Conservation (phyloP, 371 early-diverging fungal species). For the Circinella minor region DNA sequence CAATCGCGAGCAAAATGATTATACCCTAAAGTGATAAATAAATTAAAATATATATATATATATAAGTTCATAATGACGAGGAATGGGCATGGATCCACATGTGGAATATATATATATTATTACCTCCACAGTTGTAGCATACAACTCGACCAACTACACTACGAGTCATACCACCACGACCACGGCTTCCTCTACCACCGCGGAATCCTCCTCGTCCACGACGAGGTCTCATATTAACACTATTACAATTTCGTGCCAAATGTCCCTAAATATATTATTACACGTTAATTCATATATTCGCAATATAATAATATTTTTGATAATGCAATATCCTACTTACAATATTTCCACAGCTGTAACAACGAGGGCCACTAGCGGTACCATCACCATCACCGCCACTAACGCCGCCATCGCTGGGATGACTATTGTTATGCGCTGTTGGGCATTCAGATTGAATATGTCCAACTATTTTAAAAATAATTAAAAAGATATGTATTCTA, state of each 20-base stretch:
- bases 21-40: slow-evolving; percentile 29
- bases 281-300: too few species aligned
- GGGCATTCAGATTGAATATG: slow-evolving; percentile 67
- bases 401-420: too few species aligned
- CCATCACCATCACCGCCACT: slow-evolving; percentile 8
- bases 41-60: neutral
- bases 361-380: slow-evolving; percentile 22
- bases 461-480: slow-evolving; percentile 46
- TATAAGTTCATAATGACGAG: neutral
- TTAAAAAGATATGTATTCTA: neutral
- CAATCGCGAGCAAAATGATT: slow-evolving; percentile 72
- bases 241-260: slow-evolving; percentile 62
- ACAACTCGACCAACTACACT: slow-evolving; percentile 37
- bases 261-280: slow-evolving; percentile 51
- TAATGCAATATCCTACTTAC: slow-evolving; percentile 34
- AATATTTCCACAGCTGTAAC: slow-evolving; percentile 61
- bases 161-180: slow-evolving; percentile 14
- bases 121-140: slow-evolving; percentile 63
- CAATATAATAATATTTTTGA: too few species aligned
- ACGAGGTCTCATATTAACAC: slow-evolving; percentile 34
- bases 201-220: slow-evolving; percentile 23
- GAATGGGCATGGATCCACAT: too few species aligned
- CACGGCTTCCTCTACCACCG: slow-evolving; percentile 26
- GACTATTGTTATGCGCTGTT: slow-evolving; percentile 17
- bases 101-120: neutral